A percentile compares a stretch with the other conserved stretches of the same genome.
Conservation (phyloP, 2,329 filamentous ascomycete genomes). For the Ascochyta lentis region DNA sequence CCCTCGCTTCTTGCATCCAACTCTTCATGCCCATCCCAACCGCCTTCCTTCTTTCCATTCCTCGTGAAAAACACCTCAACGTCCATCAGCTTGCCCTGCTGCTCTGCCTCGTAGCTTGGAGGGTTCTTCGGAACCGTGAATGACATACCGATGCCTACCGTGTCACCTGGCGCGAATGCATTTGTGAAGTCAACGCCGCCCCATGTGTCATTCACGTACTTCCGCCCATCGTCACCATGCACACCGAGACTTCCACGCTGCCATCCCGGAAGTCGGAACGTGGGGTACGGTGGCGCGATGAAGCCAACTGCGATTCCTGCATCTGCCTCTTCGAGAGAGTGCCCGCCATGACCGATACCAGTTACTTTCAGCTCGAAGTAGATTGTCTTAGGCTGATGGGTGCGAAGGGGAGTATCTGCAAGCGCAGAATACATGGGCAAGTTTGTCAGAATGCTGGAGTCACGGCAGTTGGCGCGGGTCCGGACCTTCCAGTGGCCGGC, state of each 20-base stretch:
- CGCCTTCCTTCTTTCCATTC: constrained; percentile 64
- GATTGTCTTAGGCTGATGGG: constrained; percentile 60
- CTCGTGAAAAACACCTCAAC: constrained; percentile 74
- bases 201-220: constrained; percentile 76
- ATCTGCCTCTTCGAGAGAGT: constrained; percentile 49
- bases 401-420: constrained; percentile 64
- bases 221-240: constrained; percentile 80
- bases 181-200: constrained; percentile 73
- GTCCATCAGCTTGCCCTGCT: constrained; percentile 46
- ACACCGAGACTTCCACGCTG: constrained; percentile 76
- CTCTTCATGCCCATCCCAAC: constrained; percentile 79
- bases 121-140: constrained; percentile 55
- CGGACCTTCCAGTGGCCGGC: constrained; percentile 54
- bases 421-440: constrained; percentile 72
- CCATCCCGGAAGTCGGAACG: constrained; percentile 81
- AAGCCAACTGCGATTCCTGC: constrained; percentile 73
- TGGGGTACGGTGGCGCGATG: constrained; percentile 75
- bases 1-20: constrained; percentile 69
- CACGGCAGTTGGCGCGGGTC: constrained; percentile 54
- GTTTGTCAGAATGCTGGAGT: constrained; percentile 70
- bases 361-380: constrained; percentile 76
- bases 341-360: constrained; percentile 47
- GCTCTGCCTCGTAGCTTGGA: constrained; percentile 42
- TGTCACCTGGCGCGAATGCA: constrained; percentile 69
- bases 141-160: constrained; percentile 74